Evolutionary conservation across 495 filamentous ascomycete species (phyloP).

Genomic region (Cryomyces antarcticus): DNA sequence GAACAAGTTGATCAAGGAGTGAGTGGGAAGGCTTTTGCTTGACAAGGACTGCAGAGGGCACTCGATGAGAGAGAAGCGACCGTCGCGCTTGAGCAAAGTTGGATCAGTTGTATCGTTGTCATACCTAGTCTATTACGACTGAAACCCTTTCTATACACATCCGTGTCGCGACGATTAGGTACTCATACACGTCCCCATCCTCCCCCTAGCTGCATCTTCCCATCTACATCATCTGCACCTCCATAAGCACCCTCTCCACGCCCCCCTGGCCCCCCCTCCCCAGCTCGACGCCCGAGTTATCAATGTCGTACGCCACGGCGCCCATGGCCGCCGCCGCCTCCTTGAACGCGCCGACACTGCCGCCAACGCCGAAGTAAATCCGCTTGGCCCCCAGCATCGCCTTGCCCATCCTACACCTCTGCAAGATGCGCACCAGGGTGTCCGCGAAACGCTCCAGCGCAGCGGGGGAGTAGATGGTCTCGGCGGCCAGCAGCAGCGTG

Average conservation of each 20-base stretch:
- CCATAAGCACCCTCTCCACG: constrained; percentile 20
- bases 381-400: constrained; percentile 80
- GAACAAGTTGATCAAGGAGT: constrained; percentile 31
- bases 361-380: constrained; percentile 92
- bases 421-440: constrained; percentile 44
- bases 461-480: constrained; percentile 84
- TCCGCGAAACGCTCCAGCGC: constrained; percentile 54
- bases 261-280: constrained; percentile 29
- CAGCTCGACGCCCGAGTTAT: constrained; percentile 26
- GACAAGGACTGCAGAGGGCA: too few species aligned
- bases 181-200: too few species aligned
- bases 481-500: constrained; percentile 57
- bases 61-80: too few species aligned
- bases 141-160: too few species aligned
- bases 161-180: too few species aligned
- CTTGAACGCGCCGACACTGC: constrained; percentile 77
- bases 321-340: constrained; percentile 33
- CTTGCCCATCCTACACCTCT: constrained; percentile 30
- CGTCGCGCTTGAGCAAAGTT: too few species aligned
- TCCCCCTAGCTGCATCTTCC: background rate
- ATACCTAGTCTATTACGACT: too few species aligned
- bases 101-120: too few species aligned
- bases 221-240: constrained; percentile 21
- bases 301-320: constrained; percentile 29
- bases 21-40: background rate